A percentile compares a stretch with the other conserved stretches of the same genome.
Conservation (phyloP, 306 rosid species). For the Sesbania bispinosa region DNA sequence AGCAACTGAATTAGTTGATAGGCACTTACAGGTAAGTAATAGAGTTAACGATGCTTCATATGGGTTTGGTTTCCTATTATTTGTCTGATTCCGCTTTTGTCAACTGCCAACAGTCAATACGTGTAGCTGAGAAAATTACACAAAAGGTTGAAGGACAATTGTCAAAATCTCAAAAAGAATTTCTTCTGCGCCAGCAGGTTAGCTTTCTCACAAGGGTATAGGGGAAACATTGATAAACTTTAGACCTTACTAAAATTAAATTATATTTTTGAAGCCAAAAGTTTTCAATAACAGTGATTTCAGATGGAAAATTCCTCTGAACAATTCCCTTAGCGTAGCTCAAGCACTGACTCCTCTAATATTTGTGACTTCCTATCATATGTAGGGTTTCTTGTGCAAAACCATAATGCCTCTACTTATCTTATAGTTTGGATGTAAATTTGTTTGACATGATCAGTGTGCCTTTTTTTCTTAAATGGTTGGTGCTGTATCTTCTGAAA, state of each 20-base stretch:
- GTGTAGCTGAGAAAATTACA: slow-evolving; percentile 98
- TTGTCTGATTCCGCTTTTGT: slow-evolving; percentile 31
- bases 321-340: slow-evolving; percentile 7
- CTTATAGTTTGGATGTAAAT: slow-evolving; percentile 1
- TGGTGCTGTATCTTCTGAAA: not conserved
- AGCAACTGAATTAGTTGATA: slow-evolving; percentile 94
- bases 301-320: slow-evolving; percentile 17
- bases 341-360: not conserved
- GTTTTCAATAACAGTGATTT: not conserved
- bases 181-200: slow-evolving; percentile 98
- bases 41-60: slow-evolving; percentile 13
- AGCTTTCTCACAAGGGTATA: slow-evolving; percentile 18
- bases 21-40: slow-evolving; percentile 84
- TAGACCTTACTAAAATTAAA: slow-evolving; percentile 1
- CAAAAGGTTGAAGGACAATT: slow-evolving; percentile 98
- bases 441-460: not conserved
- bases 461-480: slow-evolving; percentile 6
- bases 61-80: slow-evolving; percentile 21
- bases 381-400: slow-evolving; percentile 15
- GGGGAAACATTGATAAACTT: slow-evolving; percentile 3
- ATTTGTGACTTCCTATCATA: not conserved
- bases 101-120: slow-evolving; percentile 75
- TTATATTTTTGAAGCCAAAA: slow-evolving; percentile 5
- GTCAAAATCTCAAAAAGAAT: slow-evolving; percentile 97
- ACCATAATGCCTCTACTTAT: slow-evolving; percentile 12